Evolutionary conservation across 2,329 filamentous ascomycete genomes (phyloP), one percentile per base, ranked within the genome.

Genomic region (Diplodia scrobiculata): DNA sequence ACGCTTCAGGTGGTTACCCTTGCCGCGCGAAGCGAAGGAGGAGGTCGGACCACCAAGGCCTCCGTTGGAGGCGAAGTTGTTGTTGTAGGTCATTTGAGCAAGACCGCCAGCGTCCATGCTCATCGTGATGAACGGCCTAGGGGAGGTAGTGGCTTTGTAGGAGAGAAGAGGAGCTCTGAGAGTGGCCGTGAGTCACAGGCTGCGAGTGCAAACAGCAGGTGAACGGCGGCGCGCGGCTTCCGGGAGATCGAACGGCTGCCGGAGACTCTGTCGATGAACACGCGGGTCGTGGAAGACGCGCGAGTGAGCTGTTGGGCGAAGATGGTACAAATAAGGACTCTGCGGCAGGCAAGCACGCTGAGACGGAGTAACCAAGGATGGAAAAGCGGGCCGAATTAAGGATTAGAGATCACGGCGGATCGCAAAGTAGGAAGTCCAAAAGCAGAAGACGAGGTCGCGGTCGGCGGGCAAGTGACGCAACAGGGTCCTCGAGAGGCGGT

Each of bases 41-140:
- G 90, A 87, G 69, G 87, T 84, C 63, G 92, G 90, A 81, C 91
- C 87, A 75, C 88, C 87, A 73, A 97, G 84, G 73, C 87, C 89
- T 79, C 73, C 77, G 73, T 86, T 86, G 76, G 86, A 83, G 78
- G 89, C 74, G 70, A 76, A 76, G 76, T 89, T 86, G 64, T 66
- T 66, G 84, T 89, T 91, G 84, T 92, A 94, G 83, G 92, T 91
- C 94, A 98, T 98, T 86, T 96, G 92, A 95, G 92, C 90, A 84
- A 97, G 91, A 95, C 92, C 92, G 86, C 94, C 94, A 87, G 94
- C 89, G 94, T 97, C 90, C 89, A 96, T 89, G 80, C 82, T 84
- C 82, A 81, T 67, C 50, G 41, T 68, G 51, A 60, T 65, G 73
- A 69, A 73, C 73, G 73, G 72, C 65, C 70, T 73, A 73, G 72